Conservation (phyloP, 768 basidiomycete genomes). For the Boletales sp. region DNA sequence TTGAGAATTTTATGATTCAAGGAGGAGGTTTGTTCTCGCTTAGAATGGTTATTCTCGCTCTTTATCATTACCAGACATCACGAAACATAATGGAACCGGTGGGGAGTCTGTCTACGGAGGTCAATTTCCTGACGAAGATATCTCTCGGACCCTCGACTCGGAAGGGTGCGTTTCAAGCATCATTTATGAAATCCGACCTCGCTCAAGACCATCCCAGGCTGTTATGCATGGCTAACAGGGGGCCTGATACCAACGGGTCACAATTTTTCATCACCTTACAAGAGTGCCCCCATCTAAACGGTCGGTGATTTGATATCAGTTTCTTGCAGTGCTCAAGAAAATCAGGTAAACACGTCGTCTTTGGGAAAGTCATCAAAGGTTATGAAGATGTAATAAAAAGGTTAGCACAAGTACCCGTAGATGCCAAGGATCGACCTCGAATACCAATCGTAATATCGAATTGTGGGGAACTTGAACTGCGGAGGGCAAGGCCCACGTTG, state of each 20-base stretch:
- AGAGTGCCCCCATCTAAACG: slow-evolving; percentile 72
- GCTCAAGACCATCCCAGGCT: slow-evolving; percentile 38
- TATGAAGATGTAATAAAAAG: slow-evolving; percentile 56
- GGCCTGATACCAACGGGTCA: slow-evolving; percentile 79
- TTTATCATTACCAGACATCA: slow-evolving; percentile 52
- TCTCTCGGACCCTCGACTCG: slow-evolving; percentile 57
- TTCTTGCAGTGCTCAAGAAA: not conserved
- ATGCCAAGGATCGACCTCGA: slow-evolving; percentile 71
- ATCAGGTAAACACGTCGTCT: slow-evolving; percentile 58
- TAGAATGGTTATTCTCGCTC: not conserved
- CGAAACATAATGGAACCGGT: slow-evolving; percentile 73
- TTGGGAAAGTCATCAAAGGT: slow-evolving; percentile 56
- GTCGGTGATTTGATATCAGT: slow-evolving; percentile 32
- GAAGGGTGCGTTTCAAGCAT: slow-evolving; percentile 44
- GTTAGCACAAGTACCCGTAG: slow-evolving; percentile 63
- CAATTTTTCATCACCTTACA: slow-evolving; percentile 85
- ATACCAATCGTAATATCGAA: slow-evolving; percentile 65
- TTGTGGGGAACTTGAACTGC: slow-evolving; percentile 83
- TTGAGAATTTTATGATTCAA: slow-evolving; percentile 77
- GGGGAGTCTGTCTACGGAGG: slow-evolving; percentile 81
- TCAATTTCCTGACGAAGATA: slow-evolving; percentile 75
- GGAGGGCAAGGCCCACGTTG: slow-evolving; percentile 22
- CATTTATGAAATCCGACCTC: not conserved
- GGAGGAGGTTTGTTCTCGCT: slow-evolving; percentile 54
- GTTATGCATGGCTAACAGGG: slow-evolving; percentile 88